phyloP scores from a whole-genome alignment of 2,329 filamentous ascomycete species.

The Aspergillus viridinutans region DNA sequence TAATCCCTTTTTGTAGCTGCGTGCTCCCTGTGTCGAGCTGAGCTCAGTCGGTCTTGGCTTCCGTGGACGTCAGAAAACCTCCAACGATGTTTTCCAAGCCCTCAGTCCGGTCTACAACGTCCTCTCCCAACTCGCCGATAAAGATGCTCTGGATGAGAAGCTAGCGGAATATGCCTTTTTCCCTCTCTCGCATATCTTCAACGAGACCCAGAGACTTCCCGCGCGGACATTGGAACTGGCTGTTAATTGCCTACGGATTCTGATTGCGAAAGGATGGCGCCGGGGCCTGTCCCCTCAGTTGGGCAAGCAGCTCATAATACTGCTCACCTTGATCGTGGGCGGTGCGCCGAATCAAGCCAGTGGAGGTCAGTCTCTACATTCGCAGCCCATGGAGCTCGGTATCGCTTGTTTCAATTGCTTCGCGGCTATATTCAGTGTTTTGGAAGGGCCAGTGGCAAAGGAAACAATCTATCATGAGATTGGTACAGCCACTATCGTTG shows the following conservation, averaged over 20 bases:
- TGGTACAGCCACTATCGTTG: constrained; percentile 69
- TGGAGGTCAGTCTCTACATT: constrained; percentile 22
- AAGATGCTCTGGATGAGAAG: constrained; percentile 64
- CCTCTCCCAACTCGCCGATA: constrained; percentile 37
- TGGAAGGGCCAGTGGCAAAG: constrained; percentile 47
- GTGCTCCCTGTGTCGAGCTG: constrained; percentile 55
- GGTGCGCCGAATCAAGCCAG: constrained; percentile 58
- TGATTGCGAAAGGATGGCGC: constrained; percentile 78
- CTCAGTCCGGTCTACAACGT: constrained; percentile 43
- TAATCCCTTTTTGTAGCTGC: constrained; percentile 44
- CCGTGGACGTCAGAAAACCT: constrained; percentile 42
- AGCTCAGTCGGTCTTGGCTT: constrained; percentile 52
- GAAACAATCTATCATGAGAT: constrained; percentile 45
- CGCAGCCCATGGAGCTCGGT: constrained; percentile 66
- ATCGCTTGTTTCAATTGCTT: constrained; percentile 68
- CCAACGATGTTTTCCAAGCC: constrained; percentile 45
- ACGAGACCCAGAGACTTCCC: constrained; percentile 67
- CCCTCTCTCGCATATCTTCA: constrained; percentile 80
- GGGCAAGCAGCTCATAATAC: constrained; percentile 77
- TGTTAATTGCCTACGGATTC: constrained; percentile 67
- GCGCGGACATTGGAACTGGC: constrained; percentile 67
- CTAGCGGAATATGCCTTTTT: constrained; percentile 95
- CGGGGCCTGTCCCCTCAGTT: constrained; percentile 65
- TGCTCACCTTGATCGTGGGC: constrained; percentile 76
- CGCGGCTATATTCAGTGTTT: constrained; percentile 58